Evolutionary conservation across 306 rosid genomes (phyloP), one percentile per base, ranked within the genome.

Genomic region (Gleditsia sinensis): DNA sequence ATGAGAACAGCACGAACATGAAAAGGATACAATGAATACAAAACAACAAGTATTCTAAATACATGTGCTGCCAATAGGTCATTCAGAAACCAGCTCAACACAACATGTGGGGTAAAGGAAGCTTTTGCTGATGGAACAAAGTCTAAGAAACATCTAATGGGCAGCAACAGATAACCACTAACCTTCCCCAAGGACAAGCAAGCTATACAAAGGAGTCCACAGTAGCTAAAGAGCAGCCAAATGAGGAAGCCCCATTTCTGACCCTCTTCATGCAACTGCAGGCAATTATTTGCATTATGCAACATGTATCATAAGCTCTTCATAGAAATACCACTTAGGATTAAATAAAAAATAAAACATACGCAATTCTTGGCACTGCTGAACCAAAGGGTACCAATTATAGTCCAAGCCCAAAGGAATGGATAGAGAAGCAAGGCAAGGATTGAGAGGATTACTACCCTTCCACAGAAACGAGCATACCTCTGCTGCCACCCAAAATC

Each of bases 341-440:
- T 34, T 37, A 27, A 34, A 53, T 37, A 34, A 9, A n/a, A n/a
- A 63, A 30, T 14, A 56, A 24, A 57, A 82, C 96, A 37, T 88
- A 92, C 97, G 30, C 96, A 89, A 63, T 58, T 82, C 75, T 81
- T 88, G 13, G 96, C 78, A 66, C 68, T 66, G 76, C 67, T 80
- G 80, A 89, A 92, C 96, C 96, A 89, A 72, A 84, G 74, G 54
- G 92, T 83, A 75, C 96, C 97, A 50, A 86, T 77, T 55, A 87
- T 87, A 24, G 92, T 92, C 97, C 96, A 92, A 66, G 90, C 86
- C 96, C 97, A 92, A 68, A 92, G 96, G 82, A 89, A 88, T 55
- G 96, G 97, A 80, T 89, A 92, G 42, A 92, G 89, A 39, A 88
- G 78, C 69, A 92, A 66, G 14, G 86, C 69, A 34, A 92, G 90